Conservation (phyloP, 1,284 basidiomycete genomes). For the Fomes fomentarius region DNA sequence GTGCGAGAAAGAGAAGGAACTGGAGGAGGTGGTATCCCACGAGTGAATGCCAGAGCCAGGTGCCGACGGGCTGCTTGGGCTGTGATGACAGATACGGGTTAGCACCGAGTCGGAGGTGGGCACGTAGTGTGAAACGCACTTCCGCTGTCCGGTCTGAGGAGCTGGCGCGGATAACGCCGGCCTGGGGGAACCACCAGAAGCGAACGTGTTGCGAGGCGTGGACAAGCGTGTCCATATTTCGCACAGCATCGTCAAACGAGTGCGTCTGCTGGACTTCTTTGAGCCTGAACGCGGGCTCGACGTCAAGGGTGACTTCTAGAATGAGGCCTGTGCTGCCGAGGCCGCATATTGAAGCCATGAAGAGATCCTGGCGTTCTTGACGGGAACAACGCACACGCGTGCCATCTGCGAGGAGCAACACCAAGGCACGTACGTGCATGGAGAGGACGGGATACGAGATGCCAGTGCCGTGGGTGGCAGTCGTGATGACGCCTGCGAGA, state of each 20-base stretch:
- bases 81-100: slow-evolving; percentile 29
- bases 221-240: slow-evolving; percentile 59
- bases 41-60: slow-evolving; percentile 72
- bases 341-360: slow-evolving; percentile 91
- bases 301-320: slow-evolving; percentile 75
- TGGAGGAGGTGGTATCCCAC: slow-evolving; percentile 81
- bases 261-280: slow-evolving; percentile 76
- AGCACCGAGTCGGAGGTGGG: neutral
- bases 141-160: slow-evolving; percentile 77
- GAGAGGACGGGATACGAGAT: slow-evolving; percentile 83
- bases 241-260: slow-evolving; percentile 66
- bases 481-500: slow-evolving; percentile 91
- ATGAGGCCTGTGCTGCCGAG: slow-evolving; percentile 94
- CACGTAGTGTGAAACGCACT: slow-evolving; percentile 52
- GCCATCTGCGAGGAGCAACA: slow-evolving; percentile 77
- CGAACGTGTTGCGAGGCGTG: slow-evolving; percentile 82
- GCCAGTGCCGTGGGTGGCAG: slow-evolving; percentile 95
- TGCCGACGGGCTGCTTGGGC: slow-evolving; percentile 53
- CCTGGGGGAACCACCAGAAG: slow-evolving; percentile 95
- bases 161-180: slow-evolving; percentile 74
- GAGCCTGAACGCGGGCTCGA: slow-evolving; percentile 85
- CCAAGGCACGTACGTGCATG: slow-evolving; percentile 77
- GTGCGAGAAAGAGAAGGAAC: slow-evolving; percentile 75
- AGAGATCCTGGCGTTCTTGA: slow-evolving; percentile 72
- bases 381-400: slow-evolving; percentile 71